A percentile compares a stretch with the other conserved stretches of the same genome.
phyloP scores from a whole-genome alignment of 179 eudicot genomes.

The Beta corolliflora region DNA sequence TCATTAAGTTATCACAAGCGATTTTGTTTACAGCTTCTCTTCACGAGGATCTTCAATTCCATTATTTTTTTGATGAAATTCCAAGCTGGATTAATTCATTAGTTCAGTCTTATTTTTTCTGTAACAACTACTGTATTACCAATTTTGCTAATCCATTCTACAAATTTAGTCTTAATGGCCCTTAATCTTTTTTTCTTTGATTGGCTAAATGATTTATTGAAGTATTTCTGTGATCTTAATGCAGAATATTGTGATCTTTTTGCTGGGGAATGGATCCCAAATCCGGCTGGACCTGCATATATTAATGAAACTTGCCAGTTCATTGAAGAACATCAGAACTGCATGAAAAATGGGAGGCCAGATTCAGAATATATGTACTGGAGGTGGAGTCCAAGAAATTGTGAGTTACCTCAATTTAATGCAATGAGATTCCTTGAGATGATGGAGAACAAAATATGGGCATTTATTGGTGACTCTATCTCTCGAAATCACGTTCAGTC shows the following conservation, averaged over 20 bases:
- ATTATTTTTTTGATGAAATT: neutral
- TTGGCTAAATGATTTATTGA: neutral
- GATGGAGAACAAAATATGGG: constrained; percentile 77
- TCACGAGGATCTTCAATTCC: neutral
- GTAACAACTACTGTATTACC: neutral
- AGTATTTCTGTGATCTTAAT: constrained; percentile 5
- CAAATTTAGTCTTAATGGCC: neutral
- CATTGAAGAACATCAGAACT: constrained; percentile 82
- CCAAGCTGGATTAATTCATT: too few relatives aligned
- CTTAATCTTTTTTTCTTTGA: neutral
- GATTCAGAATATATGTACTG: constrained; percentile 74
- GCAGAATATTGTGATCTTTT: constrained; percentile 69
- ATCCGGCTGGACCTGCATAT: constrained; percentile 69
- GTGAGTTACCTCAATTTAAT: constrained; percentile 64
- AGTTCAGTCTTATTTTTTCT: too few relatives aligned
- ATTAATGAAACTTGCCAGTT: constrained; percentile 61
- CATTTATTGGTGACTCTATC: constrained; percentile 91
- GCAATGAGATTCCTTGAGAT: constrained; percentile 56
- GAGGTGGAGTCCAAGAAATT: constrained; percentile 77
- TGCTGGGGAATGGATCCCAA: constrained; percentile 74
- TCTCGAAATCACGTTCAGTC: constrained; percentile 92
- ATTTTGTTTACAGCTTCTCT: neutral
- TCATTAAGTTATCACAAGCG: neutral
- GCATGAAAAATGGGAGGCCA: constrained; percentile 89
- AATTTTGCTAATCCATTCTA: neutral